A percentile compares a stretch with the other conserved stretches of the same genome.
These are phyloP conservation scores for Themeda triandra DNA, from an alignment of 176 grass and related monocot genomes.

Conservation along the genomic window DNA sequence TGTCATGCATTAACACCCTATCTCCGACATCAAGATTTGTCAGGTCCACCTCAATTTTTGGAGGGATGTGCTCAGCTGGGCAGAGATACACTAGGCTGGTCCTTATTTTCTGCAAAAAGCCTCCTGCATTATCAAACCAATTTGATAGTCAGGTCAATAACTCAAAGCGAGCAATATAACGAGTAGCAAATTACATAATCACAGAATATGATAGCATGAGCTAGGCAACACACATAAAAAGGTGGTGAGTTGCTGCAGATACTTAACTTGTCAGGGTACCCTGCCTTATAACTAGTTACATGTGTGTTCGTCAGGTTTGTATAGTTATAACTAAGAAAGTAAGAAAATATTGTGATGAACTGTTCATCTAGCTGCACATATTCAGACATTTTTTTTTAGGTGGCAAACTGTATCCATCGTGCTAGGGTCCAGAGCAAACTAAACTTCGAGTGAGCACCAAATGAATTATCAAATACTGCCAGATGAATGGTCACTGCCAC, in stretches of 20 bases:
- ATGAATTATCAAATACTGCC: neutral
- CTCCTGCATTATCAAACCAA: conserved; percentile 50
- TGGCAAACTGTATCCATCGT: neutral
- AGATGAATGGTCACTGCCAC: conserved; percentile 4
- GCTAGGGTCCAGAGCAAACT: neutral
- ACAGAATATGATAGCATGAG: conserved; percentile 14
- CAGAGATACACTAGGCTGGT: conserved; percentile 61
- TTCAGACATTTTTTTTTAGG: neutral
- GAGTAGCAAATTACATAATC: conserved; percentile 1
- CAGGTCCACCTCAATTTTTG: conserved; percentile 90
- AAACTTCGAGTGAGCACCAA: neutral
- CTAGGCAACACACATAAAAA: conserved; percentile 7
- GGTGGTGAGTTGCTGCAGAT: neutral
- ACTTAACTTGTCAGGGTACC: neutral
- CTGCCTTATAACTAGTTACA: neutral
- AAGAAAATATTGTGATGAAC: neutral
- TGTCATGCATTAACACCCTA: conserved; percentile 66
- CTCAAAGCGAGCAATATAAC: neutral
- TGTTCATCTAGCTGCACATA: neutral
- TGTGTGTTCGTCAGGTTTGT: neutral
- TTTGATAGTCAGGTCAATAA: conserved; percentile 23
- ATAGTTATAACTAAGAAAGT: neutral
- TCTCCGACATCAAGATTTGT: conserved; percentile 85
- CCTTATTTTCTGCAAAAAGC: conserved; percentile 85
- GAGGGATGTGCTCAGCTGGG: conserved; percentile 82